phyloP scores from a whole-genome alignment of 371 early-diverging fungal species.

The Coemansia sp. region DNA sequence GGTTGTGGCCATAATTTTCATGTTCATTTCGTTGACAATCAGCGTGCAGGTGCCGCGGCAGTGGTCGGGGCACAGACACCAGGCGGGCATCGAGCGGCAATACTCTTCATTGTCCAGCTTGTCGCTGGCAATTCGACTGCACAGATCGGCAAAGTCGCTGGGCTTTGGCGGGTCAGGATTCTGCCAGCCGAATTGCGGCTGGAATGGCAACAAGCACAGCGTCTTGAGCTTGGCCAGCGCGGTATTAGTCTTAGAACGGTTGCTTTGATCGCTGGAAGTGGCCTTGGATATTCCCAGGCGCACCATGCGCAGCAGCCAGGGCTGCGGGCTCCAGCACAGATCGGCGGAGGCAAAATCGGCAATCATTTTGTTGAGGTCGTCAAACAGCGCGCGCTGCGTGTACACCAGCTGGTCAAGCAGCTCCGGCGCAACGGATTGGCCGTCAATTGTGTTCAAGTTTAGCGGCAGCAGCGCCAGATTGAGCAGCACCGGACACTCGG shows the following conservation, averaged over 20 bases:
- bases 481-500: slow-evolving; percentile 7
- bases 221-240: slow-evolving; percentile 5
- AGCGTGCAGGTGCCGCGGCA: slow-evolving; percentile 37
- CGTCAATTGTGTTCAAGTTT: background rate
- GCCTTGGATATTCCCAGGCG: background rate
- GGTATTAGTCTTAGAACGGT: background rate
- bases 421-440: background rate
- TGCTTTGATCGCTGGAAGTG: background rate
- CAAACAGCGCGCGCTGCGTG: background rate
- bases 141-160: background rate
- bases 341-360: background rate
- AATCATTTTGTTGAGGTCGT: background rate
- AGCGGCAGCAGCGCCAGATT: slow-evolving; percentile 15
- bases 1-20: slow-evolving; percentile 2
- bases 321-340: slow-evolving; percentile 24
- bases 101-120: background rate
- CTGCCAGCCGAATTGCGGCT: slow-evolving; percentile 1
- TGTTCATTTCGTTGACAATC: slow-evolving; percentile 15
- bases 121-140: background rate
- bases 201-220: slow-evolving; percentile 18
- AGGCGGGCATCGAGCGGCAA: slow-evolving; percentile 23
- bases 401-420: background rate
- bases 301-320: slow-evolving; percentile 9
- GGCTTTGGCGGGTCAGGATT: background rate
- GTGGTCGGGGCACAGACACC: slow-evolving; percentile 24